A percentile compares a stretch with the other conserved stretches of the same genome.
Evolutionary conservation across 2,329 filamentous ascomycete genomes (phyloP).

Genomic region (Phaeosphaeria sp.): DNA sequence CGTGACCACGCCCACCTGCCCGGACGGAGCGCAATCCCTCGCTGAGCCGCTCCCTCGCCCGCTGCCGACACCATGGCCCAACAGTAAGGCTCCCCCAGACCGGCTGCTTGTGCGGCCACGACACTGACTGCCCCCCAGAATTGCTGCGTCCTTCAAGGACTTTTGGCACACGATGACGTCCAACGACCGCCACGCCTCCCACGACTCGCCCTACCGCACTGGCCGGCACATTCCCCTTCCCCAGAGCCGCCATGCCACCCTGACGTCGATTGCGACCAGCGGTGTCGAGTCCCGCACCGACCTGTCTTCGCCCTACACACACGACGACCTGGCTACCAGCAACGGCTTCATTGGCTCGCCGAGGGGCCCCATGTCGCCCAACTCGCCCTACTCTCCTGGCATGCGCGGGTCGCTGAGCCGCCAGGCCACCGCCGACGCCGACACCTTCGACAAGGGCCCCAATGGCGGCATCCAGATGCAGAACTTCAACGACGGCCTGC

Average conservation of each 20-base stretch:
- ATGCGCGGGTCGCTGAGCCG: slow-evolving; percentile 79
- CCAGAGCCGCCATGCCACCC: slow-evolving; percentile 78
- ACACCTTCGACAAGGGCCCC: slow-evolving; percentile 66
- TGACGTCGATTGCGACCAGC: slow-evolving; percentile 85
- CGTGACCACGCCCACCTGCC: background rate
- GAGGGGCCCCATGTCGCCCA: slow-evolving; percentile 63
- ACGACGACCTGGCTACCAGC: slow-evolving; percentile 66
- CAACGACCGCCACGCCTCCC: slow-evolving; percentile 83
- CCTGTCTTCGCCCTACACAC: slow-evolving; percentile 77
- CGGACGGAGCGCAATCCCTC: slow-evolving; percentile 24
- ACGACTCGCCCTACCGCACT: slow-evolving; percentile 91
- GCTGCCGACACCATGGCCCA: slow-evolving; percentile 38
- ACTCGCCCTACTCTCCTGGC: slow-evolving; percentile 85
- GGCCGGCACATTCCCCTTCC: slow-evolving; percentile 88
- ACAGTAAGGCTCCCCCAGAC: slow-evolving; percentile 33
- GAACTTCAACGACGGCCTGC: slow-evolving; percentile 88
- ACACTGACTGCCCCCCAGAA: slow-evolving; percentile 38
- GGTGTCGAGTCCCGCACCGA: slow-evolving; percentile 88
- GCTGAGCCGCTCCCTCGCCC: slow-evolving; percentile 14
- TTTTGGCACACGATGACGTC: slow-evolving; percentile 91
- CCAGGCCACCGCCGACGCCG: slow-evolving; percentile 62
- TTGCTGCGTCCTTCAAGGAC: slow-evolving; percentile 71
- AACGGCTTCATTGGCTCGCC: slow-evolving; percentile 68
- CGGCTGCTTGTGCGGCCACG: slow-evolving; percentile 7
- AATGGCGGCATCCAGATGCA: slow-evolving; percentile 94